Evolutionary conservation across 2,329 filamentous ascomycete genomes (phyloP).

Genomic region (Penicillium vulpinum): DNA sequence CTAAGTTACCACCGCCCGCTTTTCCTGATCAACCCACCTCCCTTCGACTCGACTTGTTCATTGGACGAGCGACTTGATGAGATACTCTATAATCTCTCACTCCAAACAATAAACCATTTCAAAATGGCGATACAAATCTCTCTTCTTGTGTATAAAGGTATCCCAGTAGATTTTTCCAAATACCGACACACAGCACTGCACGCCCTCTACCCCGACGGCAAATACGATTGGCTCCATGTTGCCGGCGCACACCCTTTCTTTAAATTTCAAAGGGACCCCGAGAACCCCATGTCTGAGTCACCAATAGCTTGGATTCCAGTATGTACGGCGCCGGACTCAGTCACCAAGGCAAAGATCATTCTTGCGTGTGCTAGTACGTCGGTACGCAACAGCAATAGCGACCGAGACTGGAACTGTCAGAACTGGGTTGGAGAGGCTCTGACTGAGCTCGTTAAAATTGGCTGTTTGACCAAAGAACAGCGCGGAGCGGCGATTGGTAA

Average conservation of each 20-base stretch:
- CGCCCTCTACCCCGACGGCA: constrained; percentile 19
- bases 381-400: constrained; percentile 23
- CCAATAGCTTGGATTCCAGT: constrained; percentile 21
- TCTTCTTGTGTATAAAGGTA: constrained; percentile 30
- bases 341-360: constrained; percentile 18
- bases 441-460: constrained; percentile 20
- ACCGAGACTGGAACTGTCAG: constrained; percentile 36
- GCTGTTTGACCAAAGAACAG: constrained; percentile 21
- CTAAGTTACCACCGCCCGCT: neutral
- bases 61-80: neutral
- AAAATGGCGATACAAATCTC: constrained; percentile 25
- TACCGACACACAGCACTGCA: constrained; percentile 35
- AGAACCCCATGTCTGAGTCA: constrained; percentile 6
- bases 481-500: constrained; percentile 23
- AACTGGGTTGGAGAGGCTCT: constrained; percentile 36
- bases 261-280: constrained; percentile 17
- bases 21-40: neutral
- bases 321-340: constrained; percentile 10
- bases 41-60: neutral
- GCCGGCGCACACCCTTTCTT: constrained; percentile 31
- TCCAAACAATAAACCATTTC: neutral
- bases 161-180: constrained; percentile 31
- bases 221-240: constrained; percentile 26
- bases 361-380: constrained; percentile 21
- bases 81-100: neutral